Evolutionary conservation across 345 rosid species (phyloP).

Genomic region (Nephelium lappaceum): DNA sequence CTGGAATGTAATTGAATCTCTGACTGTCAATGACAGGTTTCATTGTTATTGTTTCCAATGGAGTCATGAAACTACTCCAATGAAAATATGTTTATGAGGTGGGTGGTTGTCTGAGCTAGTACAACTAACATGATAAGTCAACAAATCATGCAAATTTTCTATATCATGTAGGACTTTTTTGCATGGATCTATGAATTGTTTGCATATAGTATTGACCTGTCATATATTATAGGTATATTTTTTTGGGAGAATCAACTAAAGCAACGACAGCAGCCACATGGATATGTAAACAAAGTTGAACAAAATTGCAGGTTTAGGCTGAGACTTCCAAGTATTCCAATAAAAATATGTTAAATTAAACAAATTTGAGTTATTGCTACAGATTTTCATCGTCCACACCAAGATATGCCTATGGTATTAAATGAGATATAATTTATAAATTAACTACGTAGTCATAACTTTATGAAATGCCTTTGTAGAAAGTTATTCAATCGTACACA

Average conservation of each 20-base stretch:
- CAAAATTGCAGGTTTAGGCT: background rate
- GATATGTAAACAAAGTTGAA: background rate
- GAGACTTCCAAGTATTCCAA: background rate
- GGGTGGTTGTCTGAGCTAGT: background rate
- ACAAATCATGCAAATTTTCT: background rate
- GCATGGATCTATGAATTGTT: background rate
- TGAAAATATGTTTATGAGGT: background rate
- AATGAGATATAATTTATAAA: background rate
- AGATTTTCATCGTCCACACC: no score
- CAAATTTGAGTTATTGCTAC: no score
- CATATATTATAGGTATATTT: background rate
- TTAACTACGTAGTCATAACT: no score
- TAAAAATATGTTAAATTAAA: no score
- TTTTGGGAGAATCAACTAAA: background rate
- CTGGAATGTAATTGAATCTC: conserved; percentile 34
- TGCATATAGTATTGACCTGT: background rate
- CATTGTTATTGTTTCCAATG: conserved; percentile 17
- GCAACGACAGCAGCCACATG: background rate
- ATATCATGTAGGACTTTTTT: background rate
- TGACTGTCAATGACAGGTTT: conserved; percentile 16
- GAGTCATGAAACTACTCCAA: background rate
- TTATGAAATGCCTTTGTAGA: background rate
- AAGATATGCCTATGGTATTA: no score
- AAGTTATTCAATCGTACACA: no score
- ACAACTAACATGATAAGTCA: background rate